phyloP scores from a whole-genome alignment of 2,329 filamentous ascomycete genomes.

The Diaporthe sp. region DNA sequence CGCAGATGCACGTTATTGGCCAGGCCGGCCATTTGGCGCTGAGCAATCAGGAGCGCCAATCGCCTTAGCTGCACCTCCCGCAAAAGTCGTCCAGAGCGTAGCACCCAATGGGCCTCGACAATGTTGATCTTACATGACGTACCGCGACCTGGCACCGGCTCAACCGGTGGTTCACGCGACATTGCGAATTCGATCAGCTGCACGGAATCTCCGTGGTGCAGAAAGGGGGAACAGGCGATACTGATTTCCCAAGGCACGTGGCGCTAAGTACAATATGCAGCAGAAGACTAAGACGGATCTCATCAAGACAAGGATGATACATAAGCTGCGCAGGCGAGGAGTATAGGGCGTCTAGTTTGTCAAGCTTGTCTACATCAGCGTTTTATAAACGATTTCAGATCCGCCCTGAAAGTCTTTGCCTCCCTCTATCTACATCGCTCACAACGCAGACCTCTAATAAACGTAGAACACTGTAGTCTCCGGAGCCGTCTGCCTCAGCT shows the following conservation, averaged over 20 bases:
- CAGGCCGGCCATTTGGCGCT: conserved; percentile 28
- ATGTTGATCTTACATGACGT: conserved; percentile 24
- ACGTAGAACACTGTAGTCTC: conserved; percentile 16
- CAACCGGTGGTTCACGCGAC: not conserved
- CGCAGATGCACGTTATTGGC: conserved; percentile 38
- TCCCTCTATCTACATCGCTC: not conserved
- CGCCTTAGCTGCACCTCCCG: conserved; percentile 18
- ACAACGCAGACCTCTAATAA: not conserved
- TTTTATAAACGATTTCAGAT: not conserved
- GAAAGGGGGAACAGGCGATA: not conserved
- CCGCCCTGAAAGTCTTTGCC: not conserved
- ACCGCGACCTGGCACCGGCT: not conserved
- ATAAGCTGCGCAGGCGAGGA: too few relatives aligned
- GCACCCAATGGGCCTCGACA: conserved; percentile 3
- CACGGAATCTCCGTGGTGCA: not conserved
- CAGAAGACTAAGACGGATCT: not conserved
- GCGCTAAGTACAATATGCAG: not conserved
- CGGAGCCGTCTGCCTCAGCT: conserved; percentile 15
- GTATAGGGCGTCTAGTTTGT: not conserved
- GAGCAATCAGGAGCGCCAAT: conserved; percentile 38
- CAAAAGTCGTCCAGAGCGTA: not conserved
- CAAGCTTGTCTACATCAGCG: not conserved
- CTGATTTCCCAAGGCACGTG: not conserved
- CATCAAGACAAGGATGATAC: too few relatives aligned
- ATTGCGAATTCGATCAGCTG: not conserved